Evolutionary conservation across 805 yeast species (phyloP), one percentile per base, ranked within the genome.

Genomic region (Wickerhamiella dianesei): DNA sequence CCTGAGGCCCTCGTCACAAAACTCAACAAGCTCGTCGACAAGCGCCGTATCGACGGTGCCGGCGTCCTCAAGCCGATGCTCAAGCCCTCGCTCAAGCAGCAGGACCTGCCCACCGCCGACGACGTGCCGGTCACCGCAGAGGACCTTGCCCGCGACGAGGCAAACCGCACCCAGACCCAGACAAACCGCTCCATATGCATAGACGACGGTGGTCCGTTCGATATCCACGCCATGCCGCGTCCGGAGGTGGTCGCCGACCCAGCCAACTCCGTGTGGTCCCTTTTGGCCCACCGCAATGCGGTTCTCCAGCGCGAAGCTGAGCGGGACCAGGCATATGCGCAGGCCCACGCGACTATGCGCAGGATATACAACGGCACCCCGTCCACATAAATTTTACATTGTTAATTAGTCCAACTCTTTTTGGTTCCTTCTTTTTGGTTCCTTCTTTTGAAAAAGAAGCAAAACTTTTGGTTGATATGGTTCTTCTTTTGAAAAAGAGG

Each of bases 261-360:
- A 1, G 48, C 43, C 32, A 55, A 56, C 19, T 51, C 56, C 6
- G 53, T 56, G 3, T 56, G 59, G 59, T 37, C 51, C 1, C 58
- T 50, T 5, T 40, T 56, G 4, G 54, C 51, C 48, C 43, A 47
- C 22, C 44, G 39, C 22, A 48, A 44, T 21, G 35, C 44, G 25
- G 44, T 35, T 6, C 16, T n/a, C 14, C 18, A 16, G 39, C 18
- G 39, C 9, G 16, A n/a, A 16, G 39, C 39, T 35, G 39, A 43
- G 46, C 35, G 49, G 46, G 14, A 53, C 43, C 52, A 50, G 44
- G 12, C 51, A 51, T 36, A 36, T 44, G 12, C 50, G 52, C 1
- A 51, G 43, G 35, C 47, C 44, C 17, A 44, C 22, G 13, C 56
- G 41, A 41, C 22, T 6, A 35, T 19, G 21, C 13, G 20, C 18